Percentiles rank a stretch among this genome's conserved stretches.
phyloP scores from a whole-genome alignment of 208 protist species.

The Acanthamoeba sp. region DNA sequence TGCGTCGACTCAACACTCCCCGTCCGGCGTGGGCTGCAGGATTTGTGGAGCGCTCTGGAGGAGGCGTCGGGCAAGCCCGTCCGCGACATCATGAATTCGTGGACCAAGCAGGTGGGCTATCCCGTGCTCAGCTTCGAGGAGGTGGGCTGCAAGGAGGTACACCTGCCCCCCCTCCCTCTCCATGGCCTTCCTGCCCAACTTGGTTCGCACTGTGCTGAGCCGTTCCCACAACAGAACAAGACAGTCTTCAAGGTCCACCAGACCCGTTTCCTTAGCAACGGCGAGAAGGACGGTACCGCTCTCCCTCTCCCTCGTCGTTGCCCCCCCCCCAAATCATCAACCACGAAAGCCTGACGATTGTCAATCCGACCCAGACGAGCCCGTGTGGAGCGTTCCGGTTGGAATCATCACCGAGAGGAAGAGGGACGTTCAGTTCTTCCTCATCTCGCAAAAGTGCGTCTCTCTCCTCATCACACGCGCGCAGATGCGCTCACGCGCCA shows the following conservation, averaged over 20 bases:
- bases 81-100: conserved; percentile 93
- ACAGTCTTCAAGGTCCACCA: conserved; percentile 48
- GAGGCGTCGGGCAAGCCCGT: conserved; percentile 91
- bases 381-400: conserved; percentile 5
- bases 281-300: conserved; percentile 29
- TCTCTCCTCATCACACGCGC: not conserved
- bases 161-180: not conserved
- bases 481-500: not conserved
- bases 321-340: not conserved
- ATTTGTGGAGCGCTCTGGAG: conserved; percentile 96
- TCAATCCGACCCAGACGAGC: not conserved
- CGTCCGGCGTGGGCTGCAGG: conserved; percentile 38
- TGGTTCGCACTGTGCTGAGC: not conserved
- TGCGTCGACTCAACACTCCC: not conserved
- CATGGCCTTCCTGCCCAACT: not conserved
- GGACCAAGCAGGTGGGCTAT: conserved; percentile 95
- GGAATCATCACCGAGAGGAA: conserved; percentile 16
- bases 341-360: not conserved
- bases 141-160: not conserved
- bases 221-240: no score
- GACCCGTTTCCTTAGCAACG: conserved; percentile 47
- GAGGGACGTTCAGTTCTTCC: conserved; percentile 34
- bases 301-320: no score
- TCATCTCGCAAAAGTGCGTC: conserved; percentile 37
- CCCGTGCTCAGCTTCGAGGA: conserved; percentile 89